Evolutionary conservation across 2,329 filamentous ascomycete species (phyloP).

Genomic region (Ramularia endophylla): DNA sequence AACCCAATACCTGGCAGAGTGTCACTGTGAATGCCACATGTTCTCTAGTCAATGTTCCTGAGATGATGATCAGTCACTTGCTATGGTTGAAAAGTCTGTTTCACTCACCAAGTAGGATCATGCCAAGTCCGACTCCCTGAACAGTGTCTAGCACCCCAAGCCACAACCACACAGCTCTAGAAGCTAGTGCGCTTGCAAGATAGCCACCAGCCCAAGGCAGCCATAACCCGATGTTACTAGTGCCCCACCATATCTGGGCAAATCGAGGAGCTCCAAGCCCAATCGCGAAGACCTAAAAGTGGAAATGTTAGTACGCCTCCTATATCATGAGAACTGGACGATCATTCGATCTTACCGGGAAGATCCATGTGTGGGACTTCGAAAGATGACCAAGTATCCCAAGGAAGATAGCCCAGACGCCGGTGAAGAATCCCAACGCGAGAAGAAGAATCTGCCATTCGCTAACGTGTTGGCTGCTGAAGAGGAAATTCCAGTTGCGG

Average conservation of each 20-base stretch:
- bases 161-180: conserved; percentile 58
- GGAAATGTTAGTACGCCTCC: too few species aligned
- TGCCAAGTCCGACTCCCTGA: conserved; percentile 60
- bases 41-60: conserved; percentile 51
- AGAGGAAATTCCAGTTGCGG: conserved; percentile 59
- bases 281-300: conserved; percentile 51
- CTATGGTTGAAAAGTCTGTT: too few species aligned
- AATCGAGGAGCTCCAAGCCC: conserved; percentile 59
- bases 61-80: too few species aligned
- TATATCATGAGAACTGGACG: too few species aligned
- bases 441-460: conserved; percentile 52
- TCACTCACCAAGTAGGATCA: conserved; percentile 50
- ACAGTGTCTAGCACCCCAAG: conserved; percentile 58
- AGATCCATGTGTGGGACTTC: conserved; percentile 56
- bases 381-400: conserved; percentile 47
- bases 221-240: conserved; percentile 52
- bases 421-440: conserved; percentile 47
- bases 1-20: conserved; percentile 55
- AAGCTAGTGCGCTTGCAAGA: conserved; percentile 48
- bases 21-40: conserved; percentile 58
- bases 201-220: conserved; percentile 53
- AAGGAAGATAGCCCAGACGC: conserved; percentile 50
- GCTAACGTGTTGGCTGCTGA: conserved; percentile 49
- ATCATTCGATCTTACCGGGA: conserved; percentile 38
- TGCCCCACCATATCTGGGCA: conserved; percentile 62